Base-by-base conservation (phyloP, 1,284 basidiomycete species). In the Ganoderma leucocontextum region DNA sequence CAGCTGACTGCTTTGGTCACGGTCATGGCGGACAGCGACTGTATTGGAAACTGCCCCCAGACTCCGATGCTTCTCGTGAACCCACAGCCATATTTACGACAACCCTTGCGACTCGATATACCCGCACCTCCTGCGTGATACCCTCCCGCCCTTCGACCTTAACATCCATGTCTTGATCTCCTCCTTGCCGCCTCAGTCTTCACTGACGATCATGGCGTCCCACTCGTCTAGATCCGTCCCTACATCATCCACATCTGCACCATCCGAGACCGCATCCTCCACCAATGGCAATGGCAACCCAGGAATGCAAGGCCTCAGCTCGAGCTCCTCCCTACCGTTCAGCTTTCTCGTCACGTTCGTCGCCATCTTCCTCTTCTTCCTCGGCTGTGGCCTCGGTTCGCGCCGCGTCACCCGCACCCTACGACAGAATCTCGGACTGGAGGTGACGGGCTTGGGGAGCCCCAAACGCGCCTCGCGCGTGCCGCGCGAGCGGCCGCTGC, bases 331-430 rank as follows among this genome's bases (percentile, higher is more conserved):
- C 10, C 74, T 79, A 29, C 77, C 76, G 17, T 90, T 90, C 72
- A 89, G 88, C 52, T 90, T 90, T 75, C 83, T 90, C 70, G 83
- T 90, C 76, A 85, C 87, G 41, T 89, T 90, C 74, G 79, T 89
- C 75, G 83, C 85, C 9, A 82, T 90, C 64, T 82, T 90, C 53
- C 79, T 89, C 63, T 79, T 89, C 66, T 89, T 89, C 69, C 79
- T 89, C 29, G 86, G 82, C 7, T 89, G 88, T 68, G 87, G 87
- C 12, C 75, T 89, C 25, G 80, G 85, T 39, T 84, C 87, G 17
- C 82, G 89, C 67, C 80, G 86, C 39, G 70, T 75, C 36, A 72
- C 74, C 5, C 64, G 65, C 60, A 68, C 69, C 52, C 67, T 76
- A 36, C 66, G 74, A n/a, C 74, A 73, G 60, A 72, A 70, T 44